phyloP scores from a whole-genome alignment of 331 rosid genomes.

The Malus hybrid region DNA sequence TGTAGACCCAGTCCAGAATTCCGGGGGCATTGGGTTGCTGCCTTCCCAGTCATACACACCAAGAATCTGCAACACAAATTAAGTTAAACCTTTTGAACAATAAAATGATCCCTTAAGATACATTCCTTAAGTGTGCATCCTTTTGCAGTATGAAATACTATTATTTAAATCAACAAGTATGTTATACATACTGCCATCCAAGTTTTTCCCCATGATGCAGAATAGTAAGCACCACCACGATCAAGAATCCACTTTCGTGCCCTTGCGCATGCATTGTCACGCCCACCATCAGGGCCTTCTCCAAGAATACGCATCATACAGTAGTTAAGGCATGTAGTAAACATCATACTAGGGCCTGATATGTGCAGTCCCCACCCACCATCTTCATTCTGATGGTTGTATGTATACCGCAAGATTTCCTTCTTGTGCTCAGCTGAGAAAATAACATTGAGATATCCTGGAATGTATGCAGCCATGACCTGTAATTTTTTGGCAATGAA shows the following conservation, averaged over 20 bases:
- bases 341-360: conserved; percentile 55
- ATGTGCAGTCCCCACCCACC: conserved; percentile 74
- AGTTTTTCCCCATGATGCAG: conserved; percentile 75
- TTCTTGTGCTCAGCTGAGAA: conserved; percentile 2
- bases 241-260: conserved; percentile 75
- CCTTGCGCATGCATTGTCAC: conserved; percentile 40
- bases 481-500: not conserved
- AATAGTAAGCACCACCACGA: conserved; percentile 53
- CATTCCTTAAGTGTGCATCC: not conserved
- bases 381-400: conserved; percentile 47
- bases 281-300: conserved; percentile 46
- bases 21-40: conserved; percentile 43
- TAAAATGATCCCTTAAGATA: not conserved
- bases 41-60: conserved; percentile 46
- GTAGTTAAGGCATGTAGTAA: conserved; percentile 49
- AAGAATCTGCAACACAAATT: conserved; percentile 39
- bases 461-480: conserved; percentile 16
- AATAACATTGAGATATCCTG: conserved; percentile 12
- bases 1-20: conserved; percentile 28
- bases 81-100: not conserved
- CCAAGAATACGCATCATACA: conserved; percentile 55
- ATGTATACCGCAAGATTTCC: conserved; percentile 11
- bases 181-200: conserved; percentile 60
- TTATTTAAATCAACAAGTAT: not conserved
- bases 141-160: not conserved